Conservation (phyloP, 805 yeast species). For the Monosporozyma servazzii region DNA sequence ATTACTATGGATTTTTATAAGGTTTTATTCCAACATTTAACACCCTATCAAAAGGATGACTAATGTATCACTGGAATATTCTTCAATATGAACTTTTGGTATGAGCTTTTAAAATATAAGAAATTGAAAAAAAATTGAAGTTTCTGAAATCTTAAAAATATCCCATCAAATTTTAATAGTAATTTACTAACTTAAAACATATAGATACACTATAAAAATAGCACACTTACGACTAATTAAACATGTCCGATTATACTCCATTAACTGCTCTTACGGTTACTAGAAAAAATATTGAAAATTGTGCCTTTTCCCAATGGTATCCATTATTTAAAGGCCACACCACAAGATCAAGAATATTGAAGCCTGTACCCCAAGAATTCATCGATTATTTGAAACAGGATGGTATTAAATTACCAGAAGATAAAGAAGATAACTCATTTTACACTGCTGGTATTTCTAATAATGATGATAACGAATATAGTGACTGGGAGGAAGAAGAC, state of each 20-base stretch:
- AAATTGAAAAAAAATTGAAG: not conserved
- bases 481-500: constrained; percentile 54
- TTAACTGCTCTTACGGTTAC: constrained; percentile 25
- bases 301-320: constrained; percentile 56
- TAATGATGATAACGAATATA: constrained; percentile 55
- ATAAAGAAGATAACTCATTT: constrained; percentile 24
- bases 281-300: constrained; percentile 38
- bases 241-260: constrained; percentile 11
- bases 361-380: constrained; percentile 49
- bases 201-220: not conserved
- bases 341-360: constrained; percentile 45
- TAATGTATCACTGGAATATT: not conserved
- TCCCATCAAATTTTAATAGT: not conserved
- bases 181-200: not conserved
- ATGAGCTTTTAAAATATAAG: not conserved
- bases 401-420: constrained; percentile 55
- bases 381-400: constrained; percentile 54
- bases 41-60: not conserved
- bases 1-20: too few relatives aligned
- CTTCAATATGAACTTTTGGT: not conserved
- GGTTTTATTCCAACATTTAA: not conserved
- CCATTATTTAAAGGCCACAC: constrained; percentile 37
- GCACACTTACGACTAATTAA: not conserved
- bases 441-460: constrained; percentile 30
- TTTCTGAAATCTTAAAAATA: not conserved